Evolutionary conservation across 257 asterid genomes (phyloP).

Genomic region (Rehmannia glutinosa): DNA sequence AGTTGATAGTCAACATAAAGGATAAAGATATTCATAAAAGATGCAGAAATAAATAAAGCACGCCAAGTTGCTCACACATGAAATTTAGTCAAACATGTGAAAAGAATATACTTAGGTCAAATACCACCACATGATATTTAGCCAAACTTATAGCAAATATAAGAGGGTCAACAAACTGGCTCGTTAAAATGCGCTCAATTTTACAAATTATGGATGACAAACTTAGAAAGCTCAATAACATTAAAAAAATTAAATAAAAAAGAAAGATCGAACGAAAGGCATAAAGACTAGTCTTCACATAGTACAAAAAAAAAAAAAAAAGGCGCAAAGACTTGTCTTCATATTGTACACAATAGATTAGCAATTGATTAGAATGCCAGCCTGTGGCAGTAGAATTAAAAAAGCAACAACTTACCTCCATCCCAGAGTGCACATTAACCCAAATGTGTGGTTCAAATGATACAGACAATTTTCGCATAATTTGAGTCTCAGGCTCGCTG

Average conservation of each 20-base stretch:
- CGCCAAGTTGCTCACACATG: conserved; percentile 5
- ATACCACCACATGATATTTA: no score
- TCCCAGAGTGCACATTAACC: conserved; percentile 99
- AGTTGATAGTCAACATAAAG: neutral
- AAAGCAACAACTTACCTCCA: conserved; percentile 65
- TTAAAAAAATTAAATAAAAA: neutral
- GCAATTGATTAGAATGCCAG: neutral
- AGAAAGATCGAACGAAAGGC: neutral
- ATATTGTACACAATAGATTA: neutral
- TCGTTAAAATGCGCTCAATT: neutral
- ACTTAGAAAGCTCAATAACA: neutral
- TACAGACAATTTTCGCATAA: conserved; percentile 72
- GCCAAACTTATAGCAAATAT: neutral
- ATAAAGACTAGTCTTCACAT: neutral
- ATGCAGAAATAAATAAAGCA: neutral
- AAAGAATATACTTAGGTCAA: no score
- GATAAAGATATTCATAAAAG: conserved; percentile 5
- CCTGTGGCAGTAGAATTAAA: conserved; percentile 12
- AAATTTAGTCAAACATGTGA: conserved; percentile 5
- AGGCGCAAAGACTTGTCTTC: neutral
- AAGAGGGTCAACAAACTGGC: neutral
- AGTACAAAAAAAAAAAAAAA: neutral
- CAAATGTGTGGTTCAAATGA: conserved; percentile 95
- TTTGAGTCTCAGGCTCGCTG: conserved; percentile 96
- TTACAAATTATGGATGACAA: neutral